Base-by-base conservation (phyloP, 2,329 filamentous ascomycete species). In the Fusarium begoniae region DNA sequence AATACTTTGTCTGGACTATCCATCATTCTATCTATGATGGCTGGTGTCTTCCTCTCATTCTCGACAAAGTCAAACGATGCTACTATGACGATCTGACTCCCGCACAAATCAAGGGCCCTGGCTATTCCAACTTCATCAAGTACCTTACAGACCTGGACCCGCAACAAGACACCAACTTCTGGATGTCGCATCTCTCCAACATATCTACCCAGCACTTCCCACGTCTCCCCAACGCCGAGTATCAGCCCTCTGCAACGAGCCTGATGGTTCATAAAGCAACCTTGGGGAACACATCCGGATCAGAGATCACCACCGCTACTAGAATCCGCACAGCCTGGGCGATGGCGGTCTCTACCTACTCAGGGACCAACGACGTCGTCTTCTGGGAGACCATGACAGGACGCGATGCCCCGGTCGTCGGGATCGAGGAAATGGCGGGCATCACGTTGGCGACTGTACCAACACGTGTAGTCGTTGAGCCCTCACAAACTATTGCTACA, bases 21-120 rank as follows among this genome's bases (percentile, higher is more conserved):
- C 79, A 80, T 17, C 79, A 80, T 47, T 65, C 78, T 1, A 24
- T 80, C 1, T 80, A 80, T 8, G 79, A 80, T 20, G 79, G 79
- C 13, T 79, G 77, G 76, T 78, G 70, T 60, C 28, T 78, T 20
- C 74, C 74, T 44, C 43, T 78, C 8, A 64, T 78, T 5, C 60
- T 78, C 1, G 65, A 78, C 22, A 77, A 70, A 43, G 53, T 78
- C 26, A 74, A 75, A 20, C 51, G 35, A 57, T 72, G 66, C 43
- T 78, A 78, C 43, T 14, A 65, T 2, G 44, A 59, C 28, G 8
- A 17, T 15, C 14, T 28, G 3, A 40, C 2, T 28, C 4, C 13
- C 1, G 4, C 17, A 5, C 40, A 55, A 14, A 3, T 62, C 12
- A 75, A 51, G 8, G 62, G 71, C 3, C 66, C 73, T 0, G 17